phyloP scores from a whole-genome alignment of 768 basidiomycete genomes.

The Collybia sordida region DNA sequence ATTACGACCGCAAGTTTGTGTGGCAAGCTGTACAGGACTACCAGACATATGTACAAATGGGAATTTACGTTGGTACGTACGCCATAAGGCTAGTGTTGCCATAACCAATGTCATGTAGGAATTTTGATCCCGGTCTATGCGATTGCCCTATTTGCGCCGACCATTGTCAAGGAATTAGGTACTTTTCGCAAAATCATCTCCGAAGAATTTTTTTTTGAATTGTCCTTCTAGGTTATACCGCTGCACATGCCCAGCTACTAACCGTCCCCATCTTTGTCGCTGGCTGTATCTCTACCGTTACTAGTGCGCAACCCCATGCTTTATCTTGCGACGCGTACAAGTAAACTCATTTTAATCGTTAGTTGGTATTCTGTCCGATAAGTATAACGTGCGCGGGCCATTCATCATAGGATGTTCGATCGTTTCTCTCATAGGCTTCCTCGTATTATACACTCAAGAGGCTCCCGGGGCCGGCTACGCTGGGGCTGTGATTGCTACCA shows the following conservation, averaged over 20 bases:
- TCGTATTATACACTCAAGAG: slow-evolving; percentile 41
- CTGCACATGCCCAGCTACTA: slow-evolving; percentile 50
- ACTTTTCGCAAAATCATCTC: neutral
- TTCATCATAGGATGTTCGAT: slow-evolving; percentile 42
- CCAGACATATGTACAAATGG: slow-evolving; percentile 38
- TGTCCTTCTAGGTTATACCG: slow-evolving; percentile 34
- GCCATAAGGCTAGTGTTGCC: neutral
- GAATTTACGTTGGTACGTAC: slow-evolving; percentile 41
- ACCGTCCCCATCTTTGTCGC: slow-evolving; percentile 49
- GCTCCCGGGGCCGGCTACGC: slow-evolving; percentile 39
- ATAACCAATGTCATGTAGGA: slow-evolving; percentile 12
- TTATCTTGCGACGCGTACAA: neutral
- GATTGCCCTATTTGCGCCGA: slow-evolving; percentile 48
- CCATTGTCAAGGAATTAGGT: slow-evolving; percentile 46
- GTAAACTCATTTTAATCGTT: neutral
- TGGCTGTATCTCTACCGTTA: slow-evolving; percentile 43
- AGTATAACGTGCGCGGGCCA: slow-evolving; percentile 42
- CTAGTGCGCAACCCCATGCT: slow-evolving; percentile 11
- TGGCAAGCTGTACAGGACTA: slow-evolving; percentile 49
- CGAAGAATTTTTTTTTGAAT: neutral
- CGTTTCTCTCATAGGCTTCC: slow-evolving; percentile 50
- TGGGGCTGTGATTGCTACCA: slow-evolving; percentile 48
- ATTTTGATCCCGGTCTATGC: slow-evolving; percentile 45
- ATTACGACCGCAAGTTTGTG: slow-evolving; percentile 44
- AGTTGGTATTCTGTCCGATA: slow-evolving; percentile 43